Percentiles rank a stretch among this genome's conserved stretches.
Conservation (phyloP, 192 early-diverging fungal species). For the Allomyces javanicus region DNA sequence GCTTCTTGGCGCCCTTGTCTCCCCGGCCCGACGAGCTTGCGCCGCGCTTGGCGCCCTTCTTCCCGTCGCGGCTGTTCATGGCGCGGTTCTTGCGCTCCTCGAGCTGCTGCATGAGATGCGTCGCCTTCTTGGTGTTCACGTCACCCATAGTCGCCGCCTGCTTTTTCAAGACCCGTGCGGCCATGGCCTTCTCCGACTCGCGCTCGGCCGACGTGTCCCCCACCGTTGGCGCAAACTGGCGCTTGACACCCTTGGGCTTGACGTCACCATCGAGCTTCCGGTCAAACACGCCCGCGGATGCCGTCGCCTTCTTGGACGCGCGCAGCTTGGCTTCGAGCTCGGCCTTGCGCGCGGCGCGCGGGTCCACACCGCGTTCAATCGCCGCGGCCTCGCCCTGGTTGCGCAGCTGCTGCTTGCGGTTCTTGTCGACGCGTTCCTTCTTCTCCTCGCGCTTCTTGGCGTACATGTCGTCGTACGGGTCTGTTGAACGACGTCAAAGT, state of each 20-base stretch:
- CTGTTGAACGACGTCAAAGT: slow-evolving; percentile 9
- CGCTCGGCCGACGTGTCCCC: neutral
- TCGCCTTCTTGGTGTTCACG: neutral
- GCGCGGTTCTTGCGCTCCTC: neutral
- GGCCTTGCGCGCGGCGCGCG: slow-evolving; percentile 40
- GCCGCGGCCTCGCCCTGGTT: slow-evolving; percentile 66
- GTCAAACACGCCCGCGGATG: slow-evolving; percentile 85
- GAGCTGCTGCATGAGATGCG: neutral
- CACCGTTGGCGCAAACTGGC: slow-evolving; percentile 6
- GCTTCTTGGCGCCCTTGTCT: too few species aligned
- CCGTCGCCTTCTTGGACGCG: slow-evolving; percentile 64
- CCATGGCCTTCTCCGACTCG: neutral
- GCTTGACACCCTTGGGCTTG: slow-evolving; percentile 59
- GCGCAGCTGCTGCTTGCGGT: slow-evolving; percentile 62
- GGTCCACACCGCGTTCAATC: slow-evolving; percentile 26
- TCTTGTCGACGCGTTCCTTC: slow-evolving; percentile 71
- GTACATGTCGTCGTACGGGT: slow-evolving; percentile 79
- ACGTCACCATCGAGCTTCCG: slow-evolving; percentile 55
- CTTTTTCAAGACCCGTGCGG: neutral
- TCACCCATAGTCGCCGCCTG: neutral
- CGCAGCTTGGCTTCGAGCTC: slow-evolving; percentile 52
- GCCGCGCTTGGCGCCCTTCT: too few species aligned
- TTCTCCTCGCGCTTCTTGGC: slow-evolving; percentile 57
- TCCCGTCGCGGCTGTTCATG: neutral
- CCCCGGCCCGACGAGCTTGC: too few species aligned